Base-by-base conservation (phyloP, 306 rosid species). In the Benincasa hispida region DNA sequence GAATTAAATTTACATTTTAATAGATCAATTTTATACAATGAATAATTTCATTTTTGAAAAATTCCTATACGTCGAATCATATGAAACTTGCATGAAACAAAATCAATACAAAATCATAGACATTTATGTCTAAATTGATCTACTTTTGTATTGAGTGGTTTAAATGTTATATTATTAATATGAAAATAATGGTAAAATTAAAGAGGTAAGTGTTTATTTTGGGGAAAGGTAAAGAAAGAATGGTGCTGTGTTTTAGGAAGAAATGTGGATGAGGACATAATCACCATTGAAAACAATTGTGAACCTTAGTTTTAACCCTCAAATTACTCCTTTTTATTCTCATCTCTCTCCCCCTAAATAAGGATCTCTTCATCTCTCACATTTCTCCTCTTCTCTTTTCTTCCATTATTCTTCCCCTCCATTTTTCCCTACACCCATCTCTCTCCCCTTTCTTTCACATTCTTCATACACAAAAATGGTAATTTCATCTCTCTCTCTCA, bases 251-350 rank as follows among this genome's bases (percentile, higher is more conserved):
- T 68, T 41, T 68, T 41, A 70, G 41, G 41, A 70, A 24, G 76
- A 70, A 47, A 70, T 2, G 79, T 75, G 79, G 42, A 47, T 21
- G 3, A 21, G 5, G 30, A 56, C 34, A 77, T 75, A 50, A 82
- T 73, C 27, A 42, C 76, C 73, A 32, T 41, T 74, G 34, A 66
- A 77, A 51, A 81, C 60, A 56, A 84, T 81, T 89, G 81, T 83
- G 80, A 80, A 75, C 90, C 95, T 57, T 76, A 77, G 89, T 85
- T 89, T 90, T 69, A 18, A 77, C 61, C 97, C 93, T 79, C 39
- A 78, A 87, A 89, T 79, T 79, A 81, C 95, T 88, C 91, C 68
- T 74, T 72, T 76, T 77, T 85, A 79, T 22, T 89, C 96, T 88
- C 88, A 66, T 53, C 82, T 79, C 82, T 81, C 81, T 60, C 56